A percentile compares a stretch with the other conserved stretches of the same genome.
These are phyloP conservation scores for Rhynchosporium graminicola DNA, from an alignment of 2,329 filamentous ascomycete genomes.

Conservation along the genomic window DNA sequence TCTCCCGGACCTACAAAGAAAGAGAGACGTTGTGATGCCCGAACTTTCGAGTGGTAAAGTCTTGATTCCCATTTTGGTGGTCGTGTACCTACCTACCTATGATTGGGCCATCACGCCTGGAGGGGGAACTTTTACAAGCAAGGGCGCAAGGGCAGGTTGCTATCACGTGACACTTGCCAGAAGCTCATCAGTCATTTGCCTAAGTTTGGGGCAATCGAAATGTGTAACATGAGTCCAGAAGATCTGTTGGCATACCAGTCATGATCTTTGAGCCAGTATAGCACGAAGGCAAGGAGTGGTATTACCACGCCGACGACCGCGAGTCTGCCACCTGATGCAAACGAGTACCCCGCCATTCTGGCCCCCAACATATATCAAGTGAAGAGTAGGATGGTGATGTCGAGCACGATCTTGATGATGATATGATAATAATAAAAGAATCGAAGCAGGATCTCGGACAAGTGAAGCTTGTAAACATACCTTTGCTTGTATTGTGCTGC, in stretches of 20 bases:
- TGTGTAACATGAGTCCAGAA: neutral
- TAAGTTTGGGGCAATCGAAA: neutral
- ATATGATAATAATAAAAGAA: neutral
- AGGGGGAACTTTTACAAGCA: neutral
- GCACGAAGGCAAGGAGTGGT: constrained; percentile 26
- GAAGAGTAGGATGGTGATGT: neutral
- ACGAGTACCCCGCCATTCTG: constrained; percentile 29
- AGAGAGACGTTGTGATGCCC: too few species aligned
- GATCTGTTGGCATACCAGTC: constrained; percentile 28
- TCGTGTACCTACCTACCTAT: too few species aligned
- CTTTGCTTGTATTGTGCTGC: constrained; percentile 16
- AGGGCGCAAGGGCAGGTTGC: neutral
- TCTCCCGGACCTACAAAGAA: too few species aligned
- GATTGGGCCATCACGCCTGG: too few species aligned
- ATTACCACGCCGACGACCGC: constrained; percentile 20
- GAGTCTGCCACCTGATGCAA: constrained; percentile 12
- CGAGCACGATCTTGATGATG: neutral
- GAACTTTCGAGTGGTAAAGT: too few species aligned
- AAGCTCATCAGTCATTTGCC: neutral
- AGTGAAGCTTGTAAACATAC: constrained; percentile 6
- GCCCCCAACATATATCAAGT: constrained; percentile 12
- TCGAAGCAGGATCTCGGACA: neutral
- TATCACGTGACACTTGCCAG: neutral
- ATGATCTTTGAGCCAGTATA: constrained; percentile 27
- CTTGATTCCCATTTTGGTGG: too few species aligned